Evolutionary conservation across 352 stramenopile genomes (phyloP).

Genomic region (Globisporangium megalacanthum): DNA sequence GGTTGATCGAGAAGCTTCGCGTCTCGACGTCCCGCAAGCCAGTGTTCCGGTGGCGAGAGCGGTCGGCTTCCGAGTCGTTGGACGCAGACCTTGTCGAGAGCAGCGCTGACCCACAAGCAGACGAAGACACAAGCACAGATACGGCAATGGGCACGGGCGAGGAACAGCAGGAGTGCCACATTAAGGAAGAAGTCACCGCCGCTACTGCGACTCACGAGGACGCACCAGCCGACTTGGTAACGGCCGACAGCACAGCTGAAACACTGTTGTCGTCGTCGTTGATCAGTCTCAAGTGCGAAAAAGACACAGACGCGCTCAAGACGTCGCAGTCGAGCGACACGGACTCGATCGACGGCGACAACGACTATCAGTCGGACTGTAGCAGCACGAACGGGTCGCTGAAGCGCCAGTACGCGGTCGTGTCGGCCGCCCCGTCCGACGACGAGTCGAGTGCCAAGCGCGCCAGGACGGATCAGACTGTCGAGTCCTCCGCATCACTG

Average conservation of each 20-base stretch:
- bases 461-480: constrained; percentile 6
- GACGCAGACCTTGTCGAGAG: neutral
- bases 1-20: constrained; percentile 89
- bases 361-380: constrained; percentile 45
- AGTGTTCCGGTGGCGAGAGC: constrained; percentile 75
- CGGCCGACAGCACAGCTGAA: neutral
- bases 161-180: constrained; percentile 11
- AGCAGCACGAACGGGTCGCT: constrained; percentile 20
- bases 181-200: constrained; percentile 13
- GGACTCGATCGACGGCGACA: constrained; percentile 53
- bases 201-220: neutral
- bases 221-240: neutral
- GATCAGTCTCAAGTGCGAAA: constrained; percentile 11
- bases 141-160: neutral
- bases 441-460: constrained; percentile 26
- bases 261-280: neutral
- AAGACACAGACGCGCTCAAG: constrained; percentile 24
- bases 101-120: too few relatives aligned
- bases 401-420: constrained; percentile 40
- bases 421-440: constrained; percentile 25
- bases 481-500: neutral
- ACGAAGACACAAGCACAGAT: neutral
- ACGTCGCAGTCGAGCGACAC: constrained; percentile 60
- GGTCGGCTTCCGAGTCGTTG: constrained; percentile 14
- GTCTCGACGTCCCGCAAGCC: constrained; percentile 78